phyloP scores from a whole-genome alignment of 2,329 filamentous ascomycete species.

The Dryadomyces sulphureus region DNA sequence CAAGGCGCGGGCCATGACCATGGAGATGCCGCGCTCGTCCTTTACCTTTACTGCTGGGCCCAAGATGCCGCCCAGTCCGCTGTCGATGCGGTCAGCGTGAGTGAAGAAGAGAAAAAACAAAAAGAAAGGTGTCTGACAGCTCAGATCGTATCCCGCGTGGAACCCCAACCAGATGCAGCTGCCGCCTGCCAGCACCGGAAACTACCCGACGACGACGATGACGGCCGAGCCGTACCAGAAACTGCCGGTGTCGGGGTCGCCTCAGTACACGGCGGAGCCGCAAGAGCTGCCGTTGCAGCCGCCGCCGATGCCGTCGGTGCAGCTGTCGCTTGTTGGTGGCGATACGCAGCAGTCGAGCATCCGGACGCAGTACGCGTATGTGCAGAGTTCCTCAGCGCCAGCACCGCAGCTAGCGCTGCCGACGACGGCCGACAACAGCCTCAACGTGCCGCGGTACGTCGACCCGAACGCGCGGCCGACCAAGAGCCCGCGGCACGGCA shows the following conservation, averaged over 20 bases:
- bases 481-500: constrained; percentile 40
- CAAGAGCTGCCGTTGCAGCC: constrained; percentile 39
- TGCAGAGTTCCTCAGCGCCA: constrained; percentile 33
- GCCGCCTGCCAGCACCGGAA: constrained; percentile 5
- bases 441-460: constrained; percentile 42
- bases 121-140: not conserved
- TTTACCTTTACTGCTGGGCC: constrained; percentile 41
- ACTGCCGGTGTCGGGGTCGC: constrained; percentile 31
- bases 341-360: constrained; percentile 32
- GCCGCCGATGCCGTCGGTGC: constrained; percentile 38
- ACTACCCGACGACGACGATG: constrained; percentile 33
- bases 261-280: constrained; percentile 33
- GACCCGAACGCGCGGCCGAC: constrained; percentile 38
- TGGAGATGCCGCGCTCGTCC: constrained; percentile 39
- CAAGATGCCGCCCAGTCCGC: constrained; percentile 37
- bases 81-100: constrained; percentile 45
- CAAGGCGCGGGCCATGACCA: constrained; percentile 35
- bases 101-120: constrained; percentile 14
- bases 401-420: constrained; percentile 33
- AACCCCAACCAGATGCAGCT: constrained; percentile 33
- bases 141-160: constrained; percentile 45
- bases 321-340: constrained; percentile 32
- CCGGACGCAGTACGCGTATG: constrained; percentile 40
- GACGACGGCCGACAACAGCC: constrained; percentile 23
- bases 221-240: constrained; percentile 37